Percentiles rank a stretch among this genome's conserved stretches.
Conservation (phyloP, 768 basidiomycete genomes). For the Podaxis sp. region DNA sequence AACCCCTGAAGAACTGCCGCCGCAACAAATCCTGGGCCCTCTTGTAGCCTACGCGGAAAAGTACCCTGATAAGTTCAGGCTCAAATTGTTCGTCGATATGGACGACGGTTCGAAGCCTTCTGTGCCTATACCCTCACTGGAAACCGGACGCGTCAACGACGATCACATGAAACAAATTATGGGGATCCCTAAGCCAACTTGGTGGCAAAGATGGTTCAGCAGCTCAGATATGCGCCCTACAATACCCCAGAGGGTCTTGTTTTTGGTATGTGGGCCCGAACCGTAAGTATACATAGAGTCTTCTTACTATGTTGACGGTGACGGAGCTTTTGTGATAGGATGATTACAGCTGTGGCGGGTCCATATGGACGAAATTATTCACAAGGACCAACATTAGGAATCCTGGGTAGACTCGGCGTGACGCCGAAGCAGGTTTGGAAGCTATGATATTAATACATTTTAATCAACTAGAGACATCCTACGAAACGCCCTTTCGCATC, state of each 20-base stretch:
- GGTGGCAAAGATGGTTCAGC: slow-evolving; percentile 35
- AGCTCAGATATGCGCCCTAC: slow-evolving; percentile 19
- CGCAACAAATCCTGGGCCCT: slow-evolving; percentile 54
- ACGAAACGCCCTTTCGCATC: not conserved
- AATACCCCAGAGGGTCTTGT: slow-evolving; percentile 44
- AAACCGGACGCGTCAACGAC: slow-evolving; percentile 55
- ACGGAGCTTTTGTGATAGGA: slow-evolving; percentile 38
- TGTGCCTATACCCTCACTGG: slow-evolving; percentile 25
- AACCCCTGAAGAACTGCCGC: slow-evolving; percentile 63
- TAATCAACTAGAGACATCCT: not conserved
- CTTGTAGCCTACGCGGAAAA: slow-evolving; percentile 45
- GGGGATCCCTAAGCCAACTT: slow-evolving; percentile 21
- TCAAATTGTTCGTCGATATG: slow-evolving; percentile 67
- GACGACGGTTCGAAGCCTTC: slow-evolving; percentile 25
- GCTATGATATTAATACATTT: slow-evolving; percentile 33
- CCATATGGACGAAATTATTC: slow-evolving; percentile 75
- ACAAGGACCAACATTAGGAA: slow-evolving; percentile 69
- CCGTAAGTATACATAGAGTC: slow-evolving; percentile 43
- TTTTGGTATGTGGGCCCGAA: slow-evolving; percentile 85
- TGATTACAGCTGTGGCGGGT: slow-evolving; percentile 74
- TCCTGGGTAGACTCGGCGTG: slow-evolving; percentile 63
- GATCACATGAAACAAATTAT: slow-evolving; percentile 43
- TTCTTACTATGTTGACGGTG: not conserved
- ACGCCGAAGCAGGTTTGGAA: slow-evolving; percentile 67
- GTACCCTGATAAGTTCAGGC: slow-evolving; percentile 52